Percentiles rank a stretch among this genome's conserved stretches.
These are phyloP conservation scores for Candida andamanensis DNA, from an alignment of 805 yeast species.

Conservation along the genomic window DNA sequence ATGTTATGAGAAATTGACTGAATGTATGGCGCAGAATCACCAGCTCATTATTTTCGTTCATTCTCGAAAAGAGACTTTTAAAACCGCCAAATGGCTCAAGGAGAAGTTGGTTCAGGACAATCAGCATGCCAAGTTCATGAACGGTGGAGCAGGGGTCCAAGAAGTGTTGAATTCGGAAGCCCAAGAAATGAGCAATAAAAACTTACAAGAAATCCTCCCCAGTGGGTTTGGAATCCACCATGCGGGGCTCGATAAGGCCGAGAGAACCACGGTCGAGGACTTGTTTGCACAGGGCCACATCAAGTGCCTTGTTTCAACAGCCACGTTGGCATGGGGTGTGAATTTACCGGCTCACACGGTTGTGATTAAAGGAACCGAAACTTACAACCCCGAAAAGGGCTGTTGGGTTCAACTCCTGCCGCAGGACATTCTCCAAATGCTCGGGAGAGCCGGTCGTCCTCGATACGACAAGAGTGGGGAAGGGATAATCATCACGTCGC, in stretches of 20 bases:
- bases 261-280: slow-evolving; percentile 77
- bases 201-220: slow-evolving; percentile 55
- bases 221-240: slow-evolving; percentile 86
- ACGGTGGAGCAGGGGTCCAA: slow-evolving; percentile 42
- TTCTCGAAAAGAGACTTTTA: slow-evolving; percentile 84
- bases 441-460: slow-evolving; percentile 98
- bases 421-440: slow-evolving; percentile 92
- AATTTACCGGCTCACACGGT: slow-evolving; percentile 94
- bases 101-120: slow-evolving; percentile 55
- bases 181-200: slow-evolving; percentile 47
- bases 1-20: slow-evolving; percentile 69
- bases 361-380: slow-evolving; percentile 87
- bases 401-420: slow-evolving; percentile 89
- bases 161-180: slow-evolving; percentile 66
- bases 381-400: slow-evolving; percentile 87
- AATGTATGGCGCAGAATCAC: slow-evolving; percentile 54
- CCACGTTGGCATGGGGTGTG: slow-evolving; percentile 97
- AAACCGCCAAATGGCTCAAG: slow-evolving; percentile 72
- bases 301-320: slow-evolving; percentile 83
- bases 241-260: slow-evolving; percentile 75
- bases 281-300: slow-evolving; percentile 82
- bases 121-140: slow-evolving; percentile 41
- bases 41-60: slow-evolving; percentile 91
- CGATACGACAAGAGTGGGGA: slow-evolving; percentile 89
- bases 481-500: slow-evolving; percentile 87